These are phyloP conservation scores for Phytophthora pseudosyringae DNA, from an alignment of 352 stramenopile genomes.

Conservation along the genomic window DNA sequence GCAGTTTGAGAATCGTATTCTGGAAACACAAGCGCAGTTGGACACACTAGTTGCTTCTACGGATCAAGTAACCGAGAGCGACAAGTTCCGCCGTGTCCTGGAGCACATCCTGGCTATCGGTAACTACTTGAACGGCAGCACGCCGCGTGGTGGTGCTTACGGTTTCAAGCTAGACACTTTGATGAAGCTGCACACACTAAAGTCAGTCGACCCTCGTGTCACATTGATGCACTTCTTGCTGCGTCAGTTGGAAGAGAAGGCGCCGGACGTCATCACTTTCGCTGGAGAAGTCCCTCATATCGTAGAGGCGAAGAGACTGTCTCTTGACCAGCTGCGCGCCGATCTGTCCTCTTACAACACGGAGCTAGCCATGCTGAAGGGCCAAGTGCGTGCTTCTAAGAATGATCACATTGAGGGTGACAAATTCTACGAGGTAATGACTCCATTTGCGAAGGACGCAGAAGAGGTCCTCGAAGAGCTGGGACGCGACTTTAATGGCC, in stretches of 20 bases:
- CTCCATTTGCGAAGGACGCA: conserved; percentile 80
- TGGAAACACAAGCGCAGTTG: conserved; percentile 84
- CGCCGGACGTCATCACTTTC: conserved; percentile 80
- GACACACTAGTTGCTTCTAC: conserved; percentile 84
- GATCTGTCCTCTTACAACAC: conserved; percentile 86
- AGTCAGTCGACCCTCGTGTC: conserved; percentile 79
- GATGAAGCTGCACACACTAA: conserved; percentile 88
- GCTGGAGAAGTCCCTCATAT: conserved; percentile 83
- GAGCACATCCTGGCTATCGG: conserved; percentile 90
- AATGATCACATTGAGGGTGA: conserved; percentile 76
- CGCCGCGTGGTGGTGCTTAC: conserved; percentile 86
- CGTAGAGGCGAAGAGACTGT: conserved; percentile 76
- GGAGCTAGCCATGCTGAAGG: conserved; percentile 85
- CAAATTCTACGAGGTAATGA: conserved; percentile 85
- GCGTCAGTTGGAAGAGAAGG: conserved; percentile 79
- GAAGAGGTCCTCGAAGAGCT: conserved; percentile 85
- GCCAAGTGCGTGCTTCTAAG: conserved; percentile 81
- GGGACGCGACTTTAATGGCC: conserved; percentile 69
- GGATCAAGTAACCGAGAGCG: conserved; percentile 81
- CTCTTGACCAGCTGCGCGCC: conserved; percentile 81
- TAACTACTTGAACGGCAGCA: conserved; percentile 94
- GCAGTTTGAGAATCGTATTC: conserved; percentile 85
- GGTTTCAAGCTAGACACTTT: conserved; percentile 93
- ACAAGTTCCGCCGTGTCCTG: conserved; percentile 80
- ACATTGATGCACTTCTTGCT: conserved; percentile 87